Evolutionary conservation across 1,139 yeast species (phyloP), one percentile per base, ranked within the genome.

Genomic region (Kodamaea suecica): DNA sequence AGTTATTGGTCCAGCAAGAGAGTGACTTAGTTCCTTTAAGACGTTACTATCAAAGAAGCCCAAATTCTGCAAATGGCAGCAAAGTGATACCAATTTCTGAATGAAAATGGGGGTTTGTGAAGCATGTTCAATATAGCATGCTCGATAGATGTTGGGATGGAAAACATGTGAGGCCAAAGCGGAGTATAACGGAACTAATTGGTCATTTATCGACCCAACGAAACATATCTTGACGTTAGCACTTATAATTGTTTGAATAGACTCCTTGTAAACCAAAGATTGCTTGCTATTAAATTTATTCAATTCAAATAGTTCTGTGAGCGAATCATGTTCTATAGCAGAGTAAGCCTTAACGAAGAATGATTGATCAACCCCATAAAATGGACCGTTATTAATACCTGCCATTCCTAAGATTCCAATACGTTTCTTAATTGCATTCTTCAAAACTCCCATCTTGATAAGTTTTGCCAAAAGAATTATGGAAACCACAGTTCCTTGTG

Each of bases 401-500:
- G 97, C 97, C 97, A 92, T 92, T 2, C 92, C 94, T 33, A 92
- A 62, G 16, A 92, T 66, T 0, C 94, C 88, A 14, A 88, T 70
- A 28, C 76, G 63, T 48, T 81, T 80, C 23, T 57, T 57, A 13
- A 60, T 59, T 1, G 70, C 63, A 36, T 63, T 60, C 46, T 66
- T 67, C 13, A 87, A 73, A 17, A 84, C 70, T 0, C 92, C 95
- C 44, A 78, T 71, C 42, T 76, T 80, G 6, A 92, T 74, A 30
- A 92, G 66, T 45, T 76, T 72, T 0, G 95, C 85, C 23, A 88
- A 61, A 20, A 92, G 57, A 31, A 87, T 82, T 1, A 87, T 79
- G 1, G 95, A 79, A 0, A 92, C 97, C 0, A 95, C 97, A 36
- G 94, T 82, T 0, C 98, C 97, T 59, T 92, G 98, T 0, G 97